Evolutionary conservation across 352 stramenopile genomes (phyloP), one percentile per base, ranked within the genome.

Genomic region (Globisporangium uncinulatum): DNA sequence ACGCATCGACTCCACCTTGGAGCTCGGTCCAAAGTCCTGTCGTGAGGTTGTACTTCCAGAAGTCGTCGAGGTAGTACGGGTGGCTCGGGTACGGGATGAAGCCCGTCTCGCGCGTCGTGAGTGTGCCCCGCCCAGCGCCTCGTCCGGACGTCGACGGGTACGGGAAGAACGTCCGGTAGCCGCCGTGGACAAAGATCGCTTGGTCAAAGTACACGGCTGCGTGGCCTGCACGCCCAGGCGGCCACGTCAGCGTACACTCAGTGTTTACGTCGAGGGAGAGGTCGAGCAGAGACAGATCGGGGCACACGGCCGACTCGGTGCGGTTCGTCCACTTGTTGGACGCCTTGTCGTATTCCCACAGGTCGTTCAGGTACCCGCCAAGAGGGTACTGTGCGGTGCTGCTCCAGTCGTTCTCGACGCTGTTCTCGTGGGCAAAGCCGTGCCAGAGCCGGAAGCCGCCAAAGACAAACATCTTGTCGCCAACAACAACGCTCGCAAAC

Each of bases 361-460:
- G 73, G 71, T 98, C 95, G 68, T 97, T 91, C 5, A 99, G 73
- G 63, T 98, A 98, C 3, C 96, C 96, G 20, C 96, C 96, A 41
- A 73, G 55, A 0, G 94, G 92, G 45, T 97, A 88, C 50, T 89
- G 66, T 39, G 73, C 65, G 11, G 65, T 71, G 54, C 75, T 79
- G 36, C 65, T 70, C 92, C 92, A 99, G 60, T 90, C 79, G 54
- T 87, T 90, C n/a, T 82, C 78, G 15, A 82, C 62, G 21, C 66
- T 81, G 53, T 99, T 99, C 39, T 98, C 90, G 32, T 76, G 74
- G 5, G 83, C 82, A 59, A 98, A 98, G 19, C 96, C 96, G 41
- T 99, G 95, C 96, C 95, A 99, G 29, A 99, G 76, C 1, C 93
- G 84, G 58, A 97, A 96, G 31, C 93, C 93, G 15, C 94, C 94